Conservation (phyloP, 352 stramenopile species). For the Pythium phragmiticola region DNA sequence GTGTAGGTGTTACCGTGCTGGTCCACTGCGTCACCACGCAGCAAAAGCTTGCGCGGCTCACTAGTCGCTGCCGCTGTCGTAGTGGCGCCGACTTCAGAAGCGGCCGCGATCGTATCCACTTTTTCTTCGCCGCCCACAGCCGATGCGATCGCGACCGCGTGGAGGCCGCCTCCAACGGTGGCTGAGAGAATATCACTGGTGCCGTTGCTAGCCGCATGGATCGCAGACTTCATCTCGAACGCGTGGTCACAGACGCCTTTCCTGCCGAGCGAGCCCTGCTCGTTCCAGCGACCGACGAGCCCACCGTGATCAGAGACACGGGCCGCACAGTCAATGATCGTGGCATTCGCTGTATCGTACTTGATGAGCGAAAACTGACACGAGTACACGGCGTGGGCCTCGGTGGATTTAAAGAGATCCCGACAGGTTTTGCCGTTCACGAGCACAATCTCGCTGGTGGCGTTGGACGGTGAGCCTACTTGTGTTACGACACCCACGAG, state of each 20-base stretch:
- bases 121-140: neutral
- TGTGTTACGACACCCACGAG: neutral
- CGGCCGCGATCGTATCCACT: too few relatives aligned
- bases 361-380: constrained; percentile 15
- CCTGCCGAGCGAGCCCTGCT: neutral
- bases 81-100: neutral
- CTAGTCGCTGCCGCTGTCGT: too few relatives aligned
- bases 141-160: neutral
- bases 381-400: constrained; percentile 6
- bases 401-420: constrained; percentile 13
- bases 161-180: too few relatives aligned
- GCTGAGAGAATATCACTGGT: too few relatives aligned
- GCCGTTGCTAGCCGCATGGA: neutral
- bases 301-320: constrained; percentile 3
- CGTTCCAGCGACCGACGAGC: constrained; percentile 14
- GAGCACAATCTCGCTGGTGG: neutral
- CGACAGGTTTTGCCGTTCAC: constrained; percentile 5
- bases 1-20: constrained; percentile 2
- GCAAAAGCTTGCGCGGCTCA: neutral
- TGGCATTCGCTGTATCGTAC: constrained; percentile 16
- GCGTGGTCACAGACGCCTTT: constrained; percentile 8
- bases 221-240: constrained; percentile 1
- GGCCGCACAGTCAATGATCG: constrained; percentile 23
- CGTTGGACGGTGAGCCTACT: neutral
- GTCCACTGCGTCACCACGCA: constrained; percentile 13